These are phyloP conservation scores for Lophiostoma macrostomum DNA, from an alignment of 495 filamentous ascomycete genomes.

Conservation along the genomic window DNA sequence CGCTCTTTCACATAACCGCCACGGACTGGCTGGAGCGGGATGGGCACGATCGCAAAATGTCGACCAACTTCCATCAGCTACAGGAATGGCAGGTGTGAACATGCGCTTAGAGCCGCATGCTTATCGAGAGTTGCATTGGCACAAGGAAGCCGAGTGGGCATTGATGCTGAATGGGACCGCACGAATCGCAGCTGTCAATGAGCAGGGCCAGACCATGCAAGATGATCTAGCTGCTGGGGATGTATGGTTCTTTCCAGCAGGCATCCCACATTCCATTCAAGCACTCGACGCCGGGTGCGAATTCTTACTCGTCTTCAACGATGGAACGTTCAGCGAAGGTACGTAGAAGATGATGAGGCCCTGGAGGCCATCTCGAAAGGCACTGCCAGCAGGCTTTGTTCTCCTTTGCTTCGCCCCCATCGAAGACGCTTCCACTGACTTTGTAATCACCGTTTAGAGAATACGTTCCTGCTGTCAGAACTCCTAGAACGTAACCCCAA, in stretches of 20 bases:
- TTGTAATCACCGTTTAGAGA: too few species aligned
- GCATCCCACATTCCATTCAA: constrained; percentile 67
- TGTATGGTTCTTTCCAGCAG: constrained; percentile 69
- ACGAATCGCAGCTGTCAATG: constrained; percentile 58
- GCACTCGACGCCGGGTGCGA: constrained; percentile 65
- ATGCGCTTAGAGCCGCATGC: constrained; percentile 69
- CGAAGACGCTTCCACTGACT: too few species aligned
- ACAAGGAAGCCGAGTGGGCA: constrained; percentile 68
- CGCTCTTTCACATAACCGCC: constrained; percentile 61
- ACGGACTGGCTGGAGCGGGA: constrained; percentile 56
- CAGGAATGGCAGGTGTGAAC: constrained; percentile 70
- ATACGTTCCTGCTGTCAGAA: constrained; percentile 64
- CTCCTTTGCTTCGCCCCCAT: too few species aligned
- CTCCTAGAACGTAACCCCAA: constrained; percentile 64
- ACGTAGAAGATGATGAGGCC: too few species aligned
- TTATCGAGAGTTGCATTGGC: constrained; percentile 70
- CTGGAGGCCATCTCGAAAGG: too few species aligned
- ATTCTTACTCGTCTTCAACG: constrained; percentile 67
- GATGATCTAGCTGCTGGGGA: constrained; percentile 67
- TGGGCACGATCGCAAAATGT: constrained; percentile 70
- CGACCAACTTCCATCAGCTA: constrained; percentile 60
- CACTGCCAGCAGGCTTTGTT: too few species aligned
- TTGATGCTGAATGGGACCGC: constrained; percentile 60
- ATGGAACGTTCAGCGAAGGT: constrained; percentile 64
- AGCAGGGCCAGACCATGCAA: constrained; percentile 64